phyloP scores from a whole-genome alignment of 2,329 filamentous ascomycete genomes.

The Fusarium dlaminii region DNA sequence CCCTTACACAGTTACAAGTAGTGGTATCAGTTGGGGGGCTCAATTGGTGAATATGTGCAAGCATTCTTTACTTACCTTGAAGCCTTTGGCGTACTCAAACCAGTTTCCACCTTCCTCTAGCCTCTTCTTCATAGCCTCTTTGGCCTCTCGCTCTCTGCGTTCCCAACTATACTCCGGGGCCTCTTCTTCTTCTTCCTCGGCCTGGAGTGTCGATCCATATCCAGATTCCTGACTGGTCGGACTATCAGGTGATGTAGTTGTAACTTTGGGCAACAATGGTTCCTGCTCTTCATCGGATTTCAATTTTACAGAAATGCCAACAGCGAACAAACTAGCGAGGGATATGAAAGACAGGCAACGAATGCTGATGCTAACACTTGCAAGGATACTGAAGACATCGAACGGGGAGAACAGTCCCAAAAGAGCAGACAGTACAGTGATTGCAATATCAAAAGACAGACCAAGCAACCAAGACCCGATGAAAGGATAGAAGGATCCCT shows the following conservation, averaged over 20 bases:
- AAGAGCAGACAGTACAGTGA: slow-evolving; percentile 48
- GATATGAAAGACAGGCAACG: slow-evolving; percentile 34
- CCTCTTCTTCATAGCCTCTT: slow-evolving; percentile 71
- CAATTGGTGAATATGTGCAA: not conserved
- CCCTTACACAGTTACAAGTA: not conserved
- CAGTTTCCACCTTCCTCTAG: slow-evolving; percentile 80
- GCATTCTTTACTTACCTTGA: slow-evolving; percentile 58
- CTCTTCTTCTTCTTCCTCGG: slow-evolving; percentile 51
- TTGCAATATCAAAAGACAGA: slow-evolving; percentile 62
- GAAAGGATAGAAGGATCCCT: slow-evolving; percentile 69
- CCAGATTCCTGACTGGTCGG: slow-evolving; percentile 41
- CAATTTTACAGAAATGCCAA: slow-evolving; percentile 28
- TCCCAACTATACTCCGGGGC: slow-evolving; percentile 64
- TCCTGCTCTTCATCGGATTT: slow-evolving; percentile 66
- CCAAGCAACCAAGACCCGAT: slow-evolving; percentile 70
- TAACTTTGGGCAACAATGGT: slow-evolving; percentile 58
- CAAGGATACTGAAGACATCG: slow-evolving; percentile 36
- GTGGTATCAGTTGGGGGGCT: not conserved
- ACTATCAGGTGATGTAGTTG: slow-evolving; percentile 33
- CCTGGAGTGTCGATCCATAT: slow-evolving; percentile 55
- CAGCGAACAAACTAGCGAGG: slow-evolving; percentile 25
- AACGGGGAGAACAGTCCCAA: slow-evolving; percentile 1
- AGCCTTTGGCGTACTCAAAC: slow-evolving; percentile 80
- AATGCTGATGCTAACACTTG: slow-evolving; percentile 30
- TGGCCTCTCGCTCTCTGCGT: slow-evolving; percentile 61